Percentiles rank a stretch among this genome's conserved stretches.
These are phyloP conservation scores for Xylaria sp. DNA, from an alignment of 2,329 filamentous ascomycete genomes.

Conservation along the genomic window DNA sequence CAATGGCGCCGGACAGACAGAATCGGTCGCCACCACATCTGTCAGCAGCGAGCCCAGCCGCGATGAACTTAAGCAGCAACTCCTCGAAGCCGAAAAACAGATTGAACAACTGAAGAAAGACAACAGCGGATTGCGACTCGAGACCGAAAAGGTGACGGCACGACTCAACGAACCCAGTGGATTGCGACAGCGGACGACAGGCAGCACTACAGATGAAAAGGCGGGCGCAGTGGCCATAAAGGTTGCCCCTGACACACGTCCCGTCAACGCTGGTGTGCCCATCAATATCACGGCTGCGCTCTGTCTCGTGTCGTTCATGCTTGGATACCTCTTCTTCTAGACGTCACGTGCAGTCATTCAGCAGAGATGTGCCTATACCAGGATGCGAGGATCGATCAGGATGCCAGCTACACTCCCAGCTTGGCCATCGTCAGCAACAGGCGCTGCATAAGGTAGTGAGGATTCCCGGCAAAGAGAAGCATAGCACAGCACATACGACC, in stretches of 20 bases:
- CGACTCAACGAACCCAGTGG: constrained; percentile 40
- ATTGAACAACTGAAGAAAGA: constrained; percentile 66
- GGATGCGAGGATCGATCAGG: constrained; percentile 1
- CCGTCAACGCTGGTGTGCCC: constrained; percentile 67
- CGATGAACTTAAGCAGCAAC: constrained; percentile 65
- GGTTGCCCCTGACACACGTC: constrained; percentile 49
- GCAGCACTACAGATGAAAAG: constrained; percentile 42
- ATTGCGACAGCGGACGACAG: constrained; percentile 72
- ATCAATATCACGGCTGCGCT: constrained; percentile 78
- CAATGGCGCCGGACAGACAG: constrained; percentile 33
- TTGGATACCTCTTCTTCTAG: constrained; percentile 96
- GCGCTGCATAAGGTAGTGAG: neutral
- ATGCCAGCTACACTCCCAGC: constrained; percentile 4
- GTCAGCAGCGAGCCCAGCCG: constrained; percentile 39
- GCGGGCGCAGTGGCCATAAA: constrained; percentile 35
- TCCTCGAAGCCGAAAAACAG: constrained; percentile 68
- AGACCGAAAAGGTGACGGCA: no score
- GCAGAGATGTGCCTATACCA: neutral
- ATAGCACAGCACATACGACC: constrained; percentile 2
- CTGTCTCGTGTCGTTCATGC: constrained; percentile 83
- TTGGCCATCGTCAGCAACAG: neutral
- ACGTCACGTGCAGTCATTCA: constrained; percentile 8
- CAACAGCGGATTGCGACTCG: constrained; percentile 50
- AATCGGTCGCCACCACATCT: constrained; percentile 43
- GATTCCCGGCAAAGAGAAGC: constrained; percentile 5